These are phyloP conservation scores for Aureobasidium sp. DNA, from an alignment of 2,329 filamentous ascomycete species.

Conservation along the genomic window DNA sequence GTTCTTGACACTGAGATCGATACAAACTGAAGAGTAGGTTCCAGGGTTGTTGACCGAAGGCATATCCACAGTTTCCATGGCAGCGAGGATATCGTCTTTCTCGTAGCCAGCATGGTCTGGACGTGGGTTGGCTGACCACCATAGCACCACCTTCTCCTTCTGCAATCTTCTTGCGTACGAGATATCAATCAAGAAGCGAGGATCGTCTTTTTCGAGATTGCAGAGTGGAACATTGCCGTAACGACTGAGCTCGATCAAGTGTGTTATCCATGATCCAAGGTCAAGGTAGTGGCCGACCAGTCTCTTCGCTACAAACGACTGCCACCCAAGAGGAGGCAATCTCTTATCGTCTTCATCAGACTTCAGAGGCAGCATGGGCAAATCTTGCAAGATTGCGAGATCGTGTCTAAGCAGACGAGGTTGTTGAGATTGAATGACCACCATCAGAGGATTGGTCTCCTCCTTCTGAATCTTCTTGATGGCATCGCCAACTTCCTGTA, in stretches of 20 bases:
- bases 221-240: conserved; percentile 94
- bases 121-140: conserved; percentile 84
- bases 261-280: conserved; percentile 84
- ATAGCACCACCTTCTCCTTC: conserved; percentile 86
- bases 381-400: conserved; percentile 73
- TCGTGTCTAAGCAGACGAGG: conserved; percentile 75
- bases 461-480: conserved; percentile 88
- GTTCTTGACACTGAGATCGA: conserved; percentile 89
- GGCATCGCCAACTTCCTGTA: conserved; percentile 79
- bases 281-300: conserved; percentile 86
- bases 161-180: conserved; percentile 87
- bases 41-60: conserved; percentile 88
- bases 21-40: conserved; percentile 91
- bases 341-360: conserved; percentile 79
- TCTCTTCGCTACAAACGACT: conserved; percentile 76
- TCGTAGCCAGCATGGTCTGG: conserved; percentile 97
- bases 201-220: conserved; percentile 91
- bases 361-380: conserved; percentile 74
- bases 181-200: conserved; percentile 89
- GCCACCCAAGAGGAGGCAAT: conserved; percentile 89
- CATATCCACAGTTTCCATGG: conserved; percentile 83
- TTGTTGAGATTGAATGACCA: conserved; percentile 88
- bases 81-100: conserved; percentile 76
- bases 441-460: conserved; percentile 68
- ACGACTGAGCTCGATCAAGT: conserved; percentile 77